These are phyloP conservation scores for Neofusicoccum cordaticola DNA, from an alignment of 2,329 filamentous ascomycete genomes.

Conservation along the genomic window DNA sequence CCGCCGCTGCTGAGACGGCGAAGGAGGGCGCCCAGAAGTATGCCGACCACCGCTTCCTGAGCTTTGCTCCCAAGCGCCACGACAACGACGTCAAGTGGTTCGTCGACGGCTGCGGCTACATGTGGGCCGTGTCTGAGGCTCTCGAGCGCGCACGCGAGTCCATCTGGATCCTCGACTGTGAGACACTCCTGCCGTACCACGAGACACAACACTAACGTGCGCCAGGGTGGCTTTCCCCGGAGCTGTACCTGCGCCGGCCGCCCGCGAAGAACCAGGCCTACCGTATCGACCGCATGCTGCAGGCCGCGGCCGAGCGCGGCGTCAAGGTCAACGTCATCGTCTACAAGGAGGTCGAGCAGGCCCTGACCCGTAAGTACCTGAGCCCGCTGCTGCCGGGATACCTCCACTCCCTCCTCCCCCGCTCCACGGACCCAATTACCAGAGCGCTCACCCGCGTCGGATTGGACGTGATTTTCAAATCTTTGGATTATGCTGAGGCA, in stretches of 20 bases:
- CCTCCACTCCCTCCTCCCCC: slow-evolving; percentile 44
- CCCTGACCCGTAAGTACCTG: slow-evolving; percentile 67
- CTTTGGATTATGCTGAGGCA: slow-evolving; percentile 44
- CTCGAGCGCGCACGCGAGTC: slow-evolving; percentile 73
- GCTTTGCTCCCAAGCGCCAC: slow-evolving; percentile 69
- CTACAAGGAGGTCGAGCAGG: slow-evolving; percentile 81
- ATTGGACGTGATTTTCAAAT: slow-evolving; percentile 44
- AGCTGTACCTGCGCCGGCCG: slow-evolving; percentile 81
- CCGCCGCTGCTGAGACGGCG: slow-evolving; percentile 23
- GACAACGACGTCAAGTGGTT: slow-evolving; percentile 82
- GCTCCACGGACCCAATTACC: slow-evolving; percentile 40
- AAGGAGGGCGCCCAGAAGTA: slow-evolving; percentile 41
- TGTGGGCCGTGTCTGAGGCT: slow-evolving; percentile 79
- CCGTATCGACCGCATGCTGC: slow-evolving; percentile 77
- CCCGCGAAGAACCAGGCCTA: slow-evolving; percentile 80
- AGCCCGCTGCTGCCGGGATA: slow-evolving; percentile 43
- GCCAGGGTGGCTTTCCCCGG: slow-evolving; percentile 76
- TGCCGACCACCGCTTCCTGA: slow-evolving; percentile 51
- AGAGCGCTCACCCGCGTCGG: slow-evolving; percentile 40
- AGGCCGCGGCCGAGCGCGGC: slow-evolving; percentile 77
- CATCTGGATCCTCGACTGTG: slow-evolving; percentile 80
- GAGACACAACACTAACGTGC: slow-evolving; percentile 9
- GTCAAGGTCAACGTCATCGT: slow-evolving; percentile 84
- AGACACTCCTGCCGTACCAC: slow-evolving; percentile 20
- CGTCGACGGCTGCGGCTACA: slow-evolving; percentile 79